Percentiles rank a stretch among this genome's conserved stretches.
phyloP scores from a whole-genome alignment of 176 grass and related monocot genomes.

The Rhynchospora tenuis region DNA sequence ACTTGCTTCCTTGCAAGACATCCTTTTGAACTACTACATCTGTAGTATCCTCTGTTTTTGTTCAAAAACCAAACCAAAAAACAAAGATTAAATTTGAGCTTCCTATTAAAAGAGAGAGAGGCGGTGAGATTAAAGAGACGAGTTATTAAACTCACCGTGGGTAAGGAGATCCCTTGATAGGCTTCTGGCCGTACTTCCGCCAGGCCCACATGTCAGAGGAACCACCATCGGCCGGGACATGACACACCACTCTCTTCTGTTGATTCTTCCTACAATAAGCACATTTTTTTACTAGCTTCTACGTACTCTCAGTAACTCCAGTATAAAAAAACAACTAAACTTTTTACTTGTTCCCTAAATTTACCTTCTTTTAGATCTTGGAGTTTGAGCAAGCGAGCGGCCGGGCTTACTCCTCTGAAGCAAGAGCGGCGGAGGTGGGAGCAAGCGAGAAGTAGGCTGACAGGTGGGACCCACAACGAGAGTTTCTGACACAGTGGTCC shows the following conservation, averaged over 20 bases:
- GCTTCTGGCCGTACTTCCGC: slow-evolving; percentile 97
- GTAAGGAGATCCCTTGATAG: slow-evolving; percentile 86
- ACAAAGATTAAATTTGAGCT: neutral
- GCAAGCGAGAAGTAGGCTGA: neutral
- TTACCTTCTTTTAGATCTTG: slow-evolving; percentile 66
- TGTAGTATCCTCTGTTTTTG: slow-evolving; percentile 60
- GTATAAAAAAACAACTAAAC: too few species aligned
- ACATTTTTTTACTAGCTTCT: neutral
- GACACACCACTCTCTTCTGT: slow-evolving; percentile 42
- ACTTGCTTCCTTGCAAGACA: slow-evolving; percentile 73
- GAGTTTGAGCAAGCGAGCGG: slow-evolving; percentile 3
- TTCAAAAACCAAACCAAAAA: neutral
- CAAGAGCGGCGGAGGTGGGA: slow-evolving; percentile 8
- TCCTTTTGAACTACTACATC: slow-evolving; percentile 60
- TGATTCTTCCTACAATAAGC: slow-evolving; percentile 58
- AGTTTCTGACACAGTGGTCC: neutral
- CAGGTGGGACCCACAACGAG: neutral
- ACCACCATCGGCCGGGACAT: slow-evolving; percentile 38
- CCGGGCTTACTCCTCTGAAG: neutral
- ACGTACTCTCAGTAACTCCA: neutral
- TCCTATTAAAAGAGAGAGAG: neutral
- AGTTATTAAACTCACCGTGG: slow-evolving; percentile 32
- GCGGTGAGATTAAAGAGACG: neutral
- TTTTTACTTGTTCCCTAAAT: neutral
- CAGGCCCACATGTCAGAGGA: slow-evolving; percentile 77